Base-by-base conservation (phyloP, 805 yeast species). In the Nakazawaea ishiwadae region DNA sequence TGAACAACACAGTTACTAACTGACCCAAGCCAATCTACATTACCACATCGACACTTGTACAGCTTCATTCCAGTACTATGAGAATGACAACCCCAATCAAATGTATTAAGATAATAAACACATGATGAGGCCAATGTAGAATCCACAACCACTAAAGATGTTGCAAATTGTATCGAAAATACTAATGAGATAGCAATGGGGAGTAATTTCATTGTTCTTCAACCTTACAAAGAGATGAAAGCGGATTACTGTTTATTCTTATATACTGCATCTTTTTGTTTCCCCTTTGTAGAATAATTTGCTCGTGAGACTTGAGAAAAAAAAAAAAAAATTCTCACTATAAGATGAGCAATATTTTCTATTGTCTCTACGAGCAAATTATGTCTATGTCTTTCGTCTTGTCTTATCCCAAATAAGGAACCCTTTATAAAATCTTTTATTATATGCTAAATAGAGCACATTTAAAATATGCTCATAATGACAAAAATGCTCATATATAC, bases 31-130 rank as follows among this genome's bases (percentile, higher is more conserved):
- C 74, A 71, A 31, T 68, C 61, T 17, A 56, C 44, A 47, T 69
- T 69, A 4, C 50, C 48, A 48, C 77, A 71, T 15, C 68, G 63
- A 39, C 77, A 71, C 3, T 44, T 50, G 44, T 62, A 69, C 2
- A 60, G 54, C 4, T 47, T 51, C 48, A 57, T 62, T 9, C 34
- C 40, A 14, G 16, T 29, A 3, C 38, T 34, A 23, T 58, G 58
- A 39, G 61, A 61, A 1, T 61, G 53, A 47, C 77, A 71, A 1
- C 70, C 72, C 75, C 75, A 71, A 40, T 69, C 66, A 37, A 57
- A 60, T 23, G 52, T 53, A 34, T 55, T 51, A 47, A 65, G 53
- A 42, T 68, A 66, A 48, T 67, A 68, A 12, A 67, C 50, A 50
- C 73, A 68, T 21, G 69, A 56, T 2, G 71, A 56, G 1, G 73